Evolutionary conservation across 805 yeast genomes (phyloP), one percentile per base, ranked within the genome.

Genomic region (Lachancea fermentati): DNA sequence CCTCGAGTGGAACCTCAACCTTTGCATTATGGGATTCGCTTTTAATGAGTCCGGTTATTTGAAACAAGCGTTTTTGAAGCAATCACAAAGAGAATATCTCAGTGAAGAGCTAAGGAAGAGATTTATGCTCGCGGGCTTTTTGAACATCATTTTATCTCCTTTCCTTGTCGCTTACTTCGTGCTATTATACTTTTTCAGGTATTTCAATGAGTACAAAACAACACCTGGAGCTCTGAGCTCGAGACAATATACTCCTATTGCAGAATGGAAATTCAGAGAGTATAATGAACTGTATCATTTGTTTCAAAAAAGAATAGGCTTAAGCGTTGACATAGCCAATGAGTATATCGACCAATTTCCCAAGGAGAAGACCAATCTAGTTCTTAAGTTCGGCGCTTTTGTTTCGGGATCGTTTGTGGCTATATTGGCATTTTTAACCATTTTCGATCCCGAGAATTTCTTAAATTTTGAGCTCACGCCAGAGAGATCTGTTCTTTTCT

Each of bases 241-340:
- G 2, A 69, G 98, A 34, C 95, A 88, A 51, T 93, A 87, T 57
- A 86, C 97, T 0, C 96, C 97, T 0, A 77, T 76, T 62, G 97
- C 97, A 0, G 89, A 85, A 53, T 93, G 97, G 97, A 86, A 82
- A 57, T 74, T 93, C 54, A 69, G 99, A 42, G 99, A 93, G 54
- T 86, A 84, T 57, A 93, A 93, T 61, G 99, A 93, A 57, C 69
- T 93, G 6, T 86, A 86, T 32, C 98, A 93, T 61, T 71, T 91
- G 19, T 93, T 93, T 63, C 78, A 79, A 42, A 79, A 81, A 50
- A 69, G 99, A 36, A 63, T 93, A 30, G 85, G 79, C 34, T 63
- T 85, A 45, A 85, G 96, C 37, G 74, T 78, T 22, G 84, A 77
- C 12, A 79, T 88, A 4, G 96, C 97, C 0, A 75, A 84, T 32